A percentile compares a stretch with the other conserved stretches of the same genome.
These are phyloP conservation scores for Ustilago esculenta DNA, from an alignment of 1,284 basidiomycete species.

Conservation along the genomic window DNA sequence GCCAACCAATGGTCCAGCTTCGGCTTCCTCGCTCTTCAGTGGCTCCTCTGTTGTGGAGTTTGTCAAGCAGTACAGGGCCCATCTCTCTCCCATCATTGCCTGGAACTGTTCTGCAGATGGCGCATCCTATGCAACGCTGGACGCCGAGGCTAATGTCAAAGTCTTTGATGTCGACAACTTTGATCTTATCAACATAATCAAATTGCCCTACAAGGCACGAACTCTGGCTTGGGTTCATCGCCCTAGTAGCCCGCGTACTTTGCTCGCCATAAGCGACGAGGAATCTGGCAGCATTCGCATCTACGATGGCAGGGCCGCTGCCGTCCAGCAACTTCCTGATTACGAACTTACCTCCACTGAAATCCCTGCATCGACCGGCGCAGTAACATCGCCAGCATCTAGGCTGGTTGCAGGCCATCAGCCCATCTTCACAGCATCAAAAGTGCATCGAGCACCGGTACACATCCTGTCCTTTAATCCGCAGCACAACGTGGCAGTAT, in stretches of 20 bases:
- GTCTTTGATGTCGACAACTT: slow-evolving; percentile 98
- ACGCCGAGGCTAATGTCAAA: slow-evolving; percentile 74
- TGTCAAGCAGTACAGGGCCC: slow-evolving; percentile 75
- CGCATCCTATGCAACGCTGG: slow-evolving; percentile 81
- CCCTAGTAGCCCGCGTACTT: slow-evolving; percentile 83
- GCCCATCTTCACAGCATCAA: slow-evolving; percentile 27
- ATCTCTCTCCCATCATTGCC: slow-evolving; percentile 80
- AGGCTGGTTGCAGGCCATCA: too few species aligned
- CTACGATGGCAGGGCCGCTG: slow-evolving; percentile 80
- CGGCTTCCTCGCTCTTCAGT: slow-evolving; percentile 19
- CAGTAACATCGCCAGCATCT: background rate
- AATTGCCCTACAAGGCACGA: slow-evolving; percentile 70
- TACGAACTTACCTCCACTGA: background rate
- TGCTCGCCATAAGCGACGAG: slow-evolving; percentile 89
- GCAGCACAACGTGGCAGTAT: slow-evolving; percentile 87
- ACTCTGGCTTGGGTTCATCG: slow-evolving; percentile 80
- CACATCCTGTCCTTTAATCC: slow-evolving; percentile 75
- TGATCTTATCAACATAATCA: slow-evolving; percentile 99
- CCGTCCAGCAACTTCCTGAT: background rate
- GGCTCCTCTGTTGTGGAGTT: slow-evolving; percentile 64
- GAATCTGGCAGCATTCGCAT: slow-evolving; percentile 80
- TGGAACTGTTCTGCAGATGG: slow-evolving; percentile 92
- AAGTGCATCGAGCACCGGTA: slow-evolving; percentile 35
- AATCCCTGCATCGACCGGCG: background rate
- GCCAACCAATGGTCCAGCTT: background rate